These are phyloP conservation scores for Chlamydomonas eustigma DNA, from an alignment of 139 green algal genomes.

Conservation along the genomic window DNA sequence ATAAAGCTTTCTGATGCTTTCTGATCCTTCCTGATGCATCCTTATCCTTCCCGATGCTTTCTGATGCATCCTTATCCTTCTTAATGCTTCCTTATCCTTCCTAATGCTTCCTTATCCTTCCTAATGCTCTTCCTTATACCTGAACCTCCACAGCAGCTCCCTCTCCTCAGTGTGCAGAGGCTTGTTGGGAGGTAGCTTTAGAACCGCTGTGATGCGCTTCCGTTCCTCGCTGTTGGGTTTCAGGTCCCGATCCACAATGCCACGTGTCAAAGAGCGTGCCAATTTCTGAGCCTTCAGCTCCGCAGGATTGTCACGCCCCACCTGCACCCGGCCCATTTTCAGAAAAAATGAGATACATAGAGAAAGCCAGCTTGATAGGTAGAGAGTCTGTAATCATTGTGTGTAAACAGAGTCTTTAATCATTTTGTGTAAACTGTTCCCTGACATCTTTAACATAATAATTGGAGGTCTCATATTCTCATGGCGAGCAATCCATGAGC, in stretches of 20 bases:
- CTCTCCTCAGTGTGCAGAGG: slow-evolving; percentile 55
- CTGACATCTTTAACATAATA: too few species aligned
- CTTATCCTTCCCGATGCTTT: neutral
- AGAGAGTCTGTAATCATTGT: too few species aligned
- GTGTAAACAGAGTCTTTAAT: too few species aligned
- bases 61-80: neutral
- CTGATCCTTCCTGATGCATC: neutral
- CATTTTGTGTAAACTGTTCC: too few species aligned
- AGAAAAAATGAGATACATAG: too few species aligned
- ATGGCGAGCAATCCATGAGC: too few species aligned
- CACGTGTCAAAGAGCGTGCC: slow-evolving; percentile 64
- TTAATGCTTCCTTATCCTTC: neutral
- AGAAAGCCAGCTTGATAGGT: too few species aligned
- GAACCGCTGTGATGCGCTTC: slow-evolving; percentile 23
- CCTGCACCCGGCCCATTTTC: too few species aligned
- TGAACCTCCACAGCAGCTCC: slow-evolving; percentile 85
- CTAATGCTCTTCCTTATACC: slow-evolving; percentile 28
- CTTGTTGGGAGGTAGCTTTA: slow-evolving; percentile 59
- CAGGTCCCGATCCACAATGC: slow-evolving; percentile 67
- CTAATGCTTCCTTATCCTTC: neutral
- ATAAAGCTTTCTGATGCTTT: neutral
- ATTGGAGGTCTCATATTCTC: too few species aligned
- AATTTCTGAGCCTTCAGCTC: slow-evolving; percentile 94
- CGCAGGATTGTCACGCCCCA: slow-evolving; percentile 75
- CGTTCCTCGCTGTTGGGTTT: slow-evolving; percentile 58